Evolutionary conservation across 2,329 filamentous ascomycete species (phyloP).

Genomic region (Trichophyton schoenleinii): DNA sequence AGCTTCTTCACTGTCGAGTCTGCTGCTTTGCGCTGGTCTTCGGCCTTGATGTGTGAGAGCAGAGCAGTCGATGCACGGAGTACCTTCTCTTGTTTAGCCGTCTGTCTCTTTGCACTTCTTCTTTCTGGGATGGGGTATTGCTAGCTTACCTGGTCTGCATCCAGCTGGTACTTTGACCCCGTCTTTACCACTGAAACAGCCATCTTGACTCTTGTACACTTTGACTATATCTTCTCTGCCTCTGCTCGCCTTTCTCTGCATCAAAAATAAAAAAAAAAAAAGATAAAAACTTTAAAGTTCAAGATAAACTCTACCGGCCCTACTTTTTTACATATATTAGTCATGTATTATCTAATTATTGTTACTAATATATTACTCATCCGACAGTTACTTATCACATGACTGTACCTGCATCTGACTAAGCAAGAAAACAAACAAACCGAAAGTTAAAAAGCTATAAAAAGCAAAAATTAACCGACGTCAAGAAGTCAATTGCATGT

Average conservation of each 20-base stretch:
- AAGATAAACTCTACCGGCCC: not conserved
- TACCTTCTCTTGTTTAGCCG: constrained; percentile 36
- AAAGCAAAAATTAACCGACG: too few relatives aligned
- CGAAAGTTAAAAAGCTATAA: not conserved
- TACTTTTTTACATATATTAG: not conserved
- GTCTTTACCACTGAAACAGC: constrained; percentile 31
- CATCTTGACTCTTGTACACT: constrained; percentile 22
- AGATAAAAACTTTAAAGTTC: not conserved
- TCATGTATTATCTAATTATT: not conserved
- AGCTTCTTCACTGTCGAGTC: constrained; percentile 42
- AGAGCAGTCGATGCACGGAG: constrained; percentile 48
- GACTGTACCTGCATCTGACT: not conserved
- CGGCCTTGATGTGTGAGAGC: constrained; percentile 44
- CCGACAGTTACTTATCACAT: not conserved
- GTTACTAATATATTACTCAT: not conserved
- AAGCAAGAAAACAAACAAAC: not conserved
- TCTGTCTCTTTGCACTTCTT: not conserved
- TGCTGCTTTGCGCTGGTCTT: constrained; percentile 37
- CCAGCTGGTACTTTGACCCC: constrained; percentile 37
- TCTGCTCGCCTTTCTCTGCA: not conserved
- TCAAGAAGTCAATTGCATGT: too few relatives aligned
- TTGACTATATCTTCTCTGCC: not conserved
- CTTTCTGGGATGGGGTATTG: not conserved
- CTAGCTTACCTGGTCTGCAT: constrained; percentile 32
- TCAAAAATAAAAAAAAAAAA: not conserved